Conservation (phyloP, 192 early-diverging fungal species). For the Rhizoclosmatium sp. region DNA sequence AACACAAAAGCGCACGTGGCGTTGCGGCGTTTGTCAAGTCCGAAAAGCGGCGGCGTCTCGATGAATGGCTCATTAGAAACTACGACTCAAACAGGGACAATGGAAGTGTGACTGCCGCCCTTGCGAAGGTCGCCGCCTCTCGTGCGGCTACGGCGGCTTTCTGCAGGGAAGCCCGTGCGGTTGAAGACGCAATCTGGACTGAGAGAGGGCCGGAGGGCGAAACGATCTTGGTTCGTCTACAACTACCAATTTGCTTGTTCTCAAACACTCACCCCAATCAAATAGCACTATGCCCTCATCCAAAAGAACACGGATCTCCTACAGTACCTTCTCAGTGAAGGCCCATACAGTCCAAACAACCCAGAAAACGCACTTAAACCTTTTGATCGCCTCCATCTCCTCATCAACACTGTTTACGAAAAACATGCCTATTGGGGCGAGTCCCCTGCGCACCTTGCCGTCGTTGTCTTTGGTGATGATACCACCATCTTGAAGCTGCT, state of each 20-base stretch:
- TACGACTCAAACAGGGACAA: too few relatives aligned
- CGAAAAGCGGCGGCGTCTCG: too few relatives aligned
- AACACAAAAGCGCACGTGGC: too few relatives aligned
- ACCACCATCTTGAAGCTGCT: conserved; percentile 19
- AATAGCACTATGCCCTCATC: conserved; percentile 29
- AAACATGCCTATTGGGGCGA: conserved; percentile 31
- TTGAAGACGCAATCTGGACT: conserved; percentile 18
- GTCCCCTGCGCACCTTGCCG: conserved; percentile 33
- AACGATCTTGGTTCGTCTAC: conserved; percentile 11
- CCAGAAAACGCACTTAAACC: neutral
- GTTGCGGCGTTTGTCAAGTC: too few relatives aligned
- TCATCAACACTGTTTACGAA: conserved; percentile 39
- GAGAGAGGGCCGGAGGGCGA: conserved; percentile 37
- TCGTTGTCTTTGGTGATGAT: conserved; percentile 35
- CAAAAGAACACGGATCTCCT: conserved; percentile 3
- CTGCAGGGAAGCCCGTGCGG: neutral
- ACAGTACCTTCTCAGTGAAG: conserved; percentile 14
- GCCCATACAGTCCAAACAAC: neutral
- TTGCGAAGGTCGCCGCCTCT: too few relatives aligned
- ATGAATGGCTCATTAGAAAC: too few relatives aligned
- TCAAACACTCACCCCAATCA: neutral
- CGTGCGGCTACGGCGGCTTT: neutral
- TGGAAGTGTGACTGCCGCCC: too few relatives aligned
- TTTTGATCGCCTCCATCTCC: conserved; percentile 1
- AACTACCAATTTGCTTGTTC: neutral